phyloP scores from a whole-genome alignment of 495 filamentous ascomycete species.

The Trichoderma erinaceum region DNA sequence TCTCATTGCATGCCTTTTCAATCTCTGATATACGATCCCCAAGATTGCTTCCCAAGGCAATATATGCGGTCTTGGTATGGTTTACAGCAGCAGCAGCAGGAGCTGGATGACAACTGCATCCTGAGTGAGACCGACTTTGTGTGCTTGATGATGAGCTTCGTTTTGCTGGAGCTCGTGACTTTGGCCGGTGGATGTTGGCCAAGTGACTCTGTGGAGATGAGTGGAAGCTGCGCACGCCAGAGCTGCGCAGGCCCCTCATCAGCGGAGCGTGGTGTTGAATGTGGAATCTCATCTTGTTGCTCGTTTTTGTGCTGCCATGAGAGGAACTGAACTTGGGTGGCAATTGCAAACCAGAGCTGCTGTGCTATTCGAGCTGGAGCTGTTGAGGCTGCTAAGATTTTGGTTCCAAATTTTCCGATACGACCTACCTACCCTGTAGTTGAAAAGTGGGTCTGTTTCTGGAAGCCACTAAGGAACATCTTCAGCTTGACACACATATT shows the following conservation, averaged over 20 bases:
- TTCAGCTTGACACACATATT: no score
- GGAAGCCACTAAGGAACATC: no score
- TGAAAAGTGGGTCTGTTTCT: no score
- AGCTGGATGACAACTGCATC: conserved; percentile 4
- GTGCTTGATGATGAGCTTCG: not conserved
- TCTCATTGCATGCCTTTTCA: conserved; percentile 69
- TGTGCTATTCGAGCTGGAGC: not conserved
- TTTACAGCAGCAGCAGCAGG: not conserved
- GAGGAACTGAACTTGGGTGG: not conserved
- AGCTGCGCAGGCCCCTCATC: not conserved
- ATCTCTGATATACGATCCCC: conserved; percentile 81
- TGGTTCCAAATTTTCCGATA: no score
- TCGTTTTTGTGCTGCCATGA: not conserved
- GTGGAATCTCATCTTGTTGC: not conserved
- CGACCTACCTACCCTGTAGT: no score
- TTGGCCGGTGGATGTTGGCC: not conserved
- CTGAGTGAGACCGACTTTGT: conserved; percentile 11
- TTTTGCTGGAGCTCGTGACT: not conserved
- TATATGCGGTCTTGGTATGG: conserved; percentile 49
- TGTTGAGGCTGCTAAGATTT: no score
- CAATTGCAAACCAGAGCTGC: not conserved
- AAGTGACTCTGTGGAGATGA: not conserved
- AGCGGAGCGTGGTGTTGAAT: not conserved
- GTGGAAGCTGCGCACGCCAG: not conserved
- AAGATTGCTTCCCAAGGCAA: conserved; percentile 90